Evolutionary conservation across 2,329 filamentous ascomycete species (phyloP).

Genomic region (Colletotrichum liriopes): DNA sequence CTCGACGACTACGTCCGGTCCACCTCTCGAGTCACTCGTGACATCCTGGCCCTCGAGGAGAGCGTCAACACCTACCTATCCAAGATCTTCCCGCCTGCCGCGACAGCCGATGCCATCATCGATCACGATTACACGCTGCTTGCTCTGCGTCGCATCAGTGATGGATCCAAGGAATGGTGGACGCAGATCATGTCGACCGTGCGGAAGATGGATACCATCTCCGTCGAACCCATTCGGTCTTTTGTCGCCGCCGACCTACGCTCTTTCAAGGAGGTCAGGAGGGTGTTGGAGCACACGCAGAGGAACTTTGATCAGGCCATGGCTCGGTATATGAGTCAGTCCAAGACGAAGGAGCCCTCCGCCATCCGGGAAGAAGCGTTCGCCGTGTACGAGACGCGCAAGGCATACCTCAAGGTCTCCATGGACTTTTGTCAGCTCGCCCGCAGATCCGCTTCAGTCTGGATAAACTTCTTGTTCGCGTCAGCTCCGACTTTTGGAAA

Average conservation of each 20-base stretch:
- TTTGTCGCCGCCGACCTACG: slow-evolving; percentile 87
- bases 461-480: slow-evolving; percentile 87
- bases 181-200: slow-evolving; percentile 79
- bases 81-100: slow-evolving; percentile 80
- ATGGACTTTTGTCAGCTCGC: slow-evolving; percentile 94
- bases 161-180: slow-evolving; percentile 93
- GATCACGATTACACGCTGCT: slow-evolving; percentile 96
- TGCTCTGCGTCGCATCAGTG: slow-evolving; percentile 86
- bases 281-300: slow-evolving; percentile 83
- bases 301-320: slow-evolving; percentile 87
- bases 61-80: slow-evolving; percentile 83
- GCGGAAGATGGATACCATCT: slow-evolving; percentile 82
- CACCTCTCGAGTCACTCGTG: slow-evolving; percentile 70
- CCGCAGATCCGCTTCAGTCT: slow-evolving; percentile 88
- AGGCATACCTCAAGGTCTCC: slow-evolving; percentile 90
- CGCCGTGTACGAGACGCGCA: slow-evolving; percentile 91
- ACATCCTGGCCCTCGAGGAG: slow-evolving; percentile 82
- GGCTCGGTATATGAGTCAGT: slow-evolving; percentile 85
- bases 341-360: slow-evolving; percentile 94
- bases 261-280: slow-evolving; percentile 87
- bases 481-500: slow-evolving; percentile 90
- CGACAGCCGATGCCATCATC: slow-evolving; percentile 85
- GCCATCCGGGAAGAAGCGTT: slow-evolving; percentile 95
- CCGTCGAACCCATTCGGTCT: slow-evolving; percentile 84
- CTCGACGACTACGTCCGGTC: slow-evolving; percentile 75